Conservation (phyloP, 2,329 filamentous ascomycete species). For the Achaetomium macrosporum region DNA sequence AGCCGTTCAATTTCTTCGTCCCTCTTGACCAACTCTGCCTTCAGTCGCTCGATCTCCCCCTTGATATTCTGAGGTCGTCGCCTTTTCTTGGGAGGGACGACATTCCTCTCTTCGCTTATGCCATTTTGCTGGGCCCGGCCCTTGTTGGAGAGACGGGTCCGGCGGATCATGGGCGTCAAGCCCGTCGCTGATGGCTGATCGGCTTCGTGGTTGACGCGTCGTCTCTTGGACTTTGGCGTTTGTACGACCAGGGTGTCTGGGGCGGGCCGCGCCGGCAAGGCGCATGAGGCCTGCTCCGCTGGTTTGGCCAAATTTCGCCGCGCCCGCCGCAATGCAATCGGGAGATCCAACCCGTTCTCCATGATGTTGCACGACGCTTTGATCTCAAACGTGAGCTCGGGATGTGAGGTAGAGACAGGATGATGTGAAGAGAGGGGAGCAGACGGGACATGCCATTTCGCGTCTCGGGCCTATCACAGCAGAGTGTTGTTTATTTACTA, state of each 20-base stretch:
- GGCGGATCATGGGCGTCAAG: slow-evolving; percentile 53
- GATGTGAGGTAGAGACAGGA: background rate
- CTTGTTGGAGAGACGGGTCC: slow-evolving; percentile 38
- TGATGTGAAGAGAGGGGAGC: background rate
- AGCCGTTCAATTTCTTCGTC: slow-evolving; percentile 50
- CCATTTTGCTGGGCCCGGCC: slow-evolving; percentile 51
- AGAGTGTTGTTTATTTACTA: slow-evolving; percentile 8
- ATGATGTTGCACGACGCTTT: slow-evolving; percentile 15
- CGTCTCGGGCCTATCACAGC: too few species aligned
- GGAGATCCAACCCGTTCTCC: slow-evolving; percentile 38
- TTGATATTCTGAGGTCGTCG: slow-evolving; percentile 34
- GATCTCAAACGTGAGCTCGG: background rate
- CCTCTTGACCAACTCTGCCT: slow-evolving; percentile 41
- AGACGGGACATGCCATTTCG: too few species aligned
- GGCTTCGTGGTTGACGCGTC: slow-evolving; percentile 36
- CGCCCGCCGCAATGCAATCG: slow-evolving; percentile 51
- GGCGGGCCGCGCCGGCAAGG: slow-evolving; percentile 16
- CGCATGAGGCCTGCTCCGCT: background rate
- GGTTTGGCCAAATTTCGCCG: slow-evolving; percentile 33
- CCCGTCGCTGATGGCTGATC: slow-evolving; percentile 42
- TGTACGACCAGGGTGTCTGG: background rate
- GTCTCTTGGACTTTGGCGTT: slow-evolving; percentile 31
- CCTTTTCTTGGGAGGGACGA: slow-evolving; percentile 43
- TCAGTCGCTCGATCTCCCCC: slow-evolving; percentile 45
- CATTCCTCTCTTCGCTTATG: slow-evolving; percentile 54